Conservation (phyloP, 2,329 filamentous ascomycete species). For the Phyllosticta citrichinensis region DNA sequence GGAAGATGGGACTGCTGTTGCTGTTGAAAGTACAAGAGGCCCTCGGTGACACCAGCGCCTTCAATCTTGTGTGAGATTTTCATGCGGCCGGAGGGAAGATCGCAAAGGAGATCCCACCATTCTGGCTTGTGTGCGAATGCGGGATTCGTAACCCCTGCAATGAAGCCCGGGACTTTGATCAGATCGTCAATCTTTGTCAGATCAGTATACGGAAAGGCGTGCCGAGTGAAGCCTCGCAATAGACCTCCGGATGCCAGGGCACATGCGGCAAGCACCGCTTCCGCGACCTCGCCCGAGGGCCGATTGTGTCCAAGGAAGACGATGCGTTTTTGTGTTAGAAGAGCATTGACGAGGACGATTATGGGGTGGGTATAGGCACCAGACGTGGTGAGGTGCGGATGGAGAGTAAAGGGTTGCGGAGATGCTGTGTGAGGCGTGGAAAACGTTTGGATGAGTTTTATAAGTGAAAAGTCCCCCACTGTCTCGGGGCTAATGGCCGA, state of each 20-base stretch:
- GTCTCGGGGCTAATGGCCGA: constrained; percentile 90
- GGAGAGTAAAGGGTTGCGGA: constrained; percentile 73
- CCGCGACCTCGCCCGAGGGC: constrained; percentile 89
- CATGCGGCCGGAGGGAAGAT: constrained; percentile 82
- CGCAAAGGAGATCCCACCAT: constrained; percentile 97
- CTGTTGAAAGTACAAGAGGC: constrained; percentile 77
- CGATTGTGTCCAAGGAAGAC: constrained; percentile 94
- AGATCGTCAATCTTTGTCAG: constrained; percentile 96
- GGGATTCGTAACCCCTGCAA: constrained; percentile 94
- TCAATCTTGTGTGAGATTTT: constrained; percentile 91
- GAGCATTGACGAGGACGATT: constrained; percentile 85
- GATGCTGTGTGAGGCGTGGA: constrained; percentile 71
- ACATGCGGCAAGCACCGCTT: constrained; percentile 96
- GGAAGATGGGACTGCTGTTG: constrained; percentile 43
- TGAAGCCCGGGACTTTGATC: constrained; percentile 91
- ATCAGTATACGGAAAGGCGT: constrained; percentile 97
- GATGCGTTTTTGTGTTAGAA: constrained; percentile 91
- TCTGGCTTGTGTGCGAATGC: constrained; percentile 90
- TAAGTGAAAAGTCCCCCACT: constrained; percentile 92
- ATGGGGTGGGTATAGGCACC: constrained; percentile 86
- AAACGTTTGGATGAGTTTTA: constrained; percentile 95
- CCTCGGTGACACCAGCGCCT: constrained; percentile 69
- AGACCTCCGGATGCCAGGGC: constrained; percentile 85
- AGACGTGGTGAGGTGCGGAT: constrained; percentile 88
- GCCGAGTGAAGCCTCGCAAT: constrained; percentile 85